These are phyloP conservation scores for Amyloporia xantha DNA, from an alignment of 768 basidiomycete species.

Conservation along the genomic window DNA sequence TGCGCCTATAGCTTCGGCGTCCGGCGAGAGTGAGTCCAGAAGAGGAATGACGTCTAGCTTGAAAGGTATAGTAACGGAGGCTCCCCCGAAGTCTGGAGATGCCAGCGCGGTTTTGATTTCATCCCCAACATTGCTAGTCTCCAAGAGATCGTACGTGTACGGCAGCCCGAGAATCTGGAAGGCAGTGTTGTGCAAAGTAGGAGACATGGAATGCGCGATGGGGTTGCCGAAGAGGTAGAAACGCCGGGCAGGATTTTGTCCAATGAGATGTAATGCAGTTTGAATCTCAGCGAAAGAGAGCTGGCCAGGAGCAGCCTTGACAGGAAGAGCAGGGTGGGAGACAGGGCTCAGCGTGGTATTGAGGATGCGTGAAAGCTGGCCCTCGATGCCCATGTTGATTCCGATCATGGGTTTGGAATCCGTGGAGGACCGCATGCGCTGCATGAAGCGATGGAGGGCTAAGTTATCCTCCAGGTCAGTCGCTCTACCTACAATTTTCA, in stretches of 20 bases:
- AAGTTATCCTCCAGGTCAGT: constrained; percentile 71
- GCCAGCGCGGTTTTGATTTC: constrained; percentile 57
- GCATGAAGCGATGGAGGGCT: constrained; percentile 64
- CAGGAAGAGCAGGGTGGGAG: constrained; percentile 82
- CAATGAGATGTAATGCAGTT: constrained; percentile 70
- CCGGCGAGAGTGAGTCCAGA: constrained; percentile 71
- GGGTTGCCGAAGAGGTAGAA: constrained; percentile 91
- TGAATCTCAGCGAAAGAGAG: constrained; percentile 86
- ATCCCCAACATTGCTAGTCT: constrained; percentile 61
- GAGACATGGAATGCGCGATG: constrained; percentile 85
- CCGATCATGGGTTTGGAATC: constrained; percentile 80
- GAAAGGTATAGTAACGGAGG: constrained; percentile 93
- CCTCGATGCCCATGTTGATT: constrained; percentile 87
- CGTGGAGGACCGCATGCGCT: constrained; percentile 34
- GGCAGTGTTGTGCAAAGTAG: constrained; percentile 86
- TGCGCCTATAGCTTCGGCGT: constrained; percentile 84
- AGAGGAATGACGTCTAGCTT: constrained; percentile 86
- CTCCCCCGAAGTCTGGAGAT: constrained; percentile 81
- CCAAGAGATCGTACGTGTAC: constrained; percentile 72
- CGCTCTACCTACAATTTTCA: constrained; percentile 91
- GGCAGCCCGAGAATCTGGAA: constrained; percentile 80
- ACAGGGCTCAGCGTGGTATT: constrained; percentile 85
- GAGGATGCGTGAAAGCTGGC: constrained; percentile 86
- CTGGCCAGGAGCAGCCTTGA: constrained; percentile 89
- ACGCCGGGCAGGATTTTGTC: constrained; percentile 61